Base-by-base conservation (phyloP, 2,329 filamentous ascomycete genomes). In the Trichoderma sp. region DNA sequence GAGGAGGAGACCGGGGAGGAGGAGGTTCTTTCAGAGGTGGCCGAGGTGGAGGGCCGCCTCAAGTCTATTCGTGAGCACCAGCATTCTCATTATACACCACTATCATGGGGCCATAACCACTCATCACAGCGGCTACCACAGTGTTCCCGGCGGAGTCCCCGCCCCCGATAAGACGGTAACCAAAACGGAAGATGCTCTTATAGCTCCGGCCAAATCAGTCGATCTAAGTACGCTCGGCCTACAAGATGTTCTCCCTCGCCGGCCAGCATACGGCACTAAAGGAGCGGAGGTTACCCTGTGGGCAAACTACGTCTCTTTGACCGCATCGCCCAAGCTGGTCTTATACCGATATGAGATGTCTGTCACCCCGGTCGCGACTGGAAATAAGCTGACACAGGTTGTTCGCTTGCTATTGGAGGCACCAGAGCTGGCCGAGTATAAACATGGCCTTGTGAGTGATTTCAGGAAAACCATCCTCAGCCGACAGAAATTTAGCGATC, bases 391-490 rank as follows among this genome's bases (percentile, higher is more conserved):
- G 53, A 70, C 26, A 4, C 74, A 73, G 28, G 36, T 75, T 11
- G 34, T 73, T 3, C 72, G 68, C 6, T 72, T 80, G n/a, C 47
- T 80, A 12, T 58, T 80, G 17, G 75, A 74, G 26, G 65, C 75
- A 30, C 43, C 68, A 5, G 72, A 76, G n/a, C 59, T 81, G 6
- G 70, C 68, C 0, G 23, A 68, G 0, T 47, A 66, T 55, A 63
- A 65, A 4, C 47, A 58, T 13, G 74, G 78, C 64, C 69, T 82
- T 4, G 78, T 79, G 15, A 80, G 78, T 2, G 81, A 82, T 68
- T 82, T 81, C 73, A 77, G 73, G 70, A 77, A 78, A 1, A 80
- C 76, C 0, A 69, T 82, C 1, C 74, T 83, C 34, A 75, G 79
- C 6, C 76, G 74, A 2, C 70, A 50, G 12, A 72, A 75, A 28